phyloP scores from a whole-genome alignment of 1,284 basidiomycete genomes.

The Ganoderma lucidum region DNA sequence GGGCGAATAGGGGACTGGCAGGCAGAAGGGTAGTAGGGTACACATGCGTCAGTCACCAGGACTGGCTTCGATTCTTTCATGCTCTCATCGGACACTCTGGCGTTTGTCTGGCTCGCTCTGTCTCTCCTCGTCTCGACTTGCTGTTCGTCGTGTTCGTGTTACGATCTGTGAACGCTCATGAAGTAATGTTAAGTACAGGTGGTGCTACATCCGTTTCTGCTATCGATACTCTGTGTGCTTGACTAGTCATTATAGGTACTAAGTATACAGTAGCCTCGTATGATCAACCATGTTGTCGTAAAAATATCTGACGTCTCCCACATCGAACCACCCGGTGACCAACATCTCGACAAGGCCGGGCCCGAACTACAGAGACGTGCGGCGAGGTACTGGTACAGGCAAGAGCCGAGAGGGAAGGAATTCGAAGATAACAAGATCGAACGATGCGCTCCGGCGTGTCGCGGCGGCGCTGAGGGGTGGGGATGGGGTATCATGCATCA shows the following conservation, averaged over 20 bases:
- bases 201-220: slow-evolving; percentile 35
- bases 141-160: slow-evolving; percentile 3
- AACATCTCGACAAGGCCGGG: neutral
- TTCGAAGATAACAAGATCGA: neutral
- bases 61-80: slow-evolving; percentile 11
- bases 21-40: neutral
- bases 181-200: slow-evolving; percentile 29
- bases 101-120: neutral
- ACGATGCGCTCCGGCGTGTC: neutral
- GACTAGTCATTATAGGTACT: slow-evolving; percentile 28
- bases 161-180: slow-evolving; percentile 22
- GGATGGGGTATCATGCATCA: neutral
- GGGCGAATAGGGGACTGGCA: slow-evolving; percentile 62
- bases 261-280: slow-evolving; percentile 28
- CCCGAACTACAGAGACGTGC: neutral
- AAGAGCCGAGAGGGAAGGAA: neutral
- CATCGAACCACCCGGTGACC: slow-evolving; percentile 2
- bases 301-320: slow-evolving; percentile 19
- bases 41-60: slow-evolving; percentile 16
- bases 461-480: neutral
- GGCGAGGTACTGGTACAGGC: neutral
- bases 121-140: slow-evolving; percentile 6
- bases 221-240: slow-evolving; percentile 36
- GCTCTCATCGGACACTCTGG: neutral
- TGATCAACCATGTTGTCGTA: slow-evolving; percentile 21